Evolutionary conservation across 768 basidiomycete species (phyloP).

Genomic region (Lactarius akahatsu): DNA sequence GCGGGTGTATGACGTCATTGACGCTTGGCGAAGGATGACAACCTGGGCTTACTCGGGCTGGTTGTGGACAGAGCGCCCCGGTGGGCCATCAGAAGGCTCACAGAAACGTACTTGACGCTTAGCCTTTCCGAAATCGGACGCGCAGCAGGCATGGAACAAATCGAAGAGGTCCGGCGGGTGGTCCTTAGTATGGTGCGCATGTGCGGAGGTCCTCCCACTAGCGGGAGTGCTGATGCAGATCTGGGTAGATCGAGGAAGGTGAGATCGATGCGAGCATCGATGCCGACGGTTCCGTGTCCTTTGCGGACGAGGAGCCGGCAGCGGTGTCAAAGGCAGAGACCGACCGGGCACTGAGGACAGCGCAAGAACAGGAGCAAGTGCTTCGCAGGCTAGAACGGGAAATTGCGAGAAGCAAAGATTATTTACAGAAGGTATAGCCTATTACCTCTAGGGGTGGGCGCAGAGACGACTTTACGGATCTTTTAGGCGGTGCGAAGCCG

Average conservation of each 20-base stretch:
- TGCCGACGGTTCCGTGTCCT: constrained; percentile 68
- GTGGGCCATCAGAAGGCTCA: constrained; percentile 79
- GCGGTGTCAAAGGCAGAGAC: constrained; percentile 59
- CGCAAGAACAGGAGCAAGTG: constrained; percentile 53
- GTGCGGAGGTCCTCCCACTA: not conserved
- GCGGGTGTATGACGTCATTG: not conserved
- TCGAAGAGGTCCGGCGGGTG: constrained; percentile 56
- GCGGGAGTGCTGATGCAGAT: not conserved
- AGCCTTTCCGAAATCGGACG: constrained; percentile 69
- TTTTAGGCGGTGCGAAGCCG: constrained; percentile 28
- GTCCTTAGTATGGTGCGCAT: constrained; percentile 70
- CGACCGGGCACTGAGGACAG: constrained; percentile 53
- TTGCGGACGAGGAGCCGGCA: constrained; percentile 61
- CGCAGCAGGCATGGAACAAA: constrained; percentile 48
- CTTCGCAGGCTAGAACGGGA: constrained; percentile 54
- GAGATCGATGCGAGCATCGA: constrained; percentile 72
- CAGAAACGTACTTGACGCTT: constrained; percentile 78
- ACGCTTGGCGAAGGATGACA: constrained; percentile 55
- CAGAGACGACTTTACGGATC: not conserved
- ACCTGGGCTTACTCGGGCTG: constrained; percentile 64
- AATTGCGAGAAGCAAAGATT: constrained; percentile 66
- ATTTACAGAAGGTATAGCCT: constrained; percentile 61
- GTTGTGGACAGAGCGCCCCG: constrained; percentile 69
- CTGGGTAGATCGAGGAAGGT: constrained; percentile 61
- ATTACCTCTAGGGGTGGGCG: not conserved